Conservation (phyloP, 2,329 filamentous ascomycete genomes). For the Aspergillus eucalypticola region DNA sequence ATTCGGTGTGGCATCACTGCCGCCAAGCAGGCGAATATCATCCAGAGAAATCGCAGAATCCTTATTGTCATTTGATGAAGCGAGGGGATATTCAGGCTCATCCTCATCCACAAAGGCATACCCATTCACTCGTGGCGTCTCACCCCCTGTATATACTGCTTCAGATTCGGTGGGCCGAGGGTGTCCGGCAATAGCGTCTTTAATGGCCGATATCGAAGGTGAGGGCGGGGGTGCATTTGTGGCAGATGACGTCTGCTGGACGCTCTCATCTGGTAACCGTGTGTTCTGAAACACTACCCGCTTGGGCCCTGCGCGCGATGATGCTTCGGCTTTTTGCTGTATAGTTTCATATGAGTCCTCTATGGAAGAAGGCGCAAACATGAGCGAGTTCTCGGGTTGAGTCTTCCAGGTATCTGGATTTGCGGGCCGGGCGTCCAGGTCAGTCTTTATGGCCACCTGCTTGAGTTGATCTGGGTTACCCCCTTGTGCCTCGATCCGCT, state of each 20-base stretch:
- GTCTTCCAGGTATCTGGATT: slow-evolving; percentile 75
- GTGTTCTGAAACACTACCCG: slow-evolving; percentile 82
- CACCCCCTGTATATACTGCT: slow-evolving; percentile 58
- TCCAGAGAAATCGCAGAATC: slow-evolving; percentile 11
- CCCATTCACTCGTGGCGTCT: slow-evolving; percentile 88
- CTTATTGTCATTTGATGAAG: slow-evolving; percentile 8
- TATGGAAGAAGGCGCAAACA: slow-evolving; percentile 66
- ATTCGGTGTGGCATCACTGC: slow-evolving; percentile 58
- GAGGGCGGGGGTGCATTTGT: slow-evolving; percentile 63
- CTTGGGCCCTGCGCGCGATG: slow-evolving; percentile 74
- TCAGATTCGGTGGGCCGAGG: slow-evolving; percentile 65
- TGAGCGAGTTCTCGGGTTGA: slow-evolving; percentile 76
- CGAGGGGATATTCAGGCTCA: slow-evolving; percentile 40
- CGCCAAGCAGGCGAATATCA: slow-evolving; percentile 45
- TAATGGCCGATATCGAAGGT: slow-evolving; percentile 79
- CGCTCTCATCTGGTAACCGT: slow-evolving; percentile 60
- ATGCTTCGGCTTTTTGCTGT: slow-evolving; percentile 66
- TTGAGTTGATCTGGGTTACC: slow-evolving; percentile 59
- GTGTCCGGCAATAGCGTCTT: slow-evolving; percentile 77
- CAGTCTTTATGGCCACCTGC: slow-evolving; percentile 62
- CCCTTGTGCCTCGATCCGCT: slow-evolving; percentile 67
- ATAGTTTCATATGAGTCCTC: slow-evolving; percentile 60
- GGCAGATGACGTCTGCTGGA: slow-evolving; percentile 24
- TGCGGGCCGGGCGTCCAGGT: slow-evolving; percentile 70
- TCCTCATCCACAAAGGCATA: slow-evolving; percentile 92